Evolutionary conservation across 805 yeast species (phyloP).

Genomic region (Hanseniaspora meyeri): DNA sequence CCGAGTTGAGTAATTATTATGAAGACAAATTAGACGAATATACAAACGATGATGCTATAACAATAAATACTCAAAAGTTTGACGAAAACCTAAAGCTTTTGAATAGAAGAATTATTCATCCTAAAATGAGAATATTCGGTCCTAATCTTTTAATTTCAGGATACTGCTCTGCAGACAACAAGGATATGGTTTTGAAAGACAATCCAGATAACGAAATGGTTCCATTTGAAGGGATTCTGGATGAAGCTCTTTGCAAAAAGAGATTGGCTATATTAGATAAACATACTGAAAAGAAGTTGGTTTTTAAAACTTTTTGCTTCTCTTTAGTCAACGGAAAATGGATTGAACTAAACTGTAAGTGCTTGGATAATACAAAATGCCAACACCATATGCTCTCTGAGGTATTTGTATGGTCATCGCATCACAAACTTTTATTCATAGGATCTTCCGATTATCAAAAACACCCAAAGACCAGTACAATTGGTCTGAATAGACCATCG

Average conservation of each 20-base stretch:
- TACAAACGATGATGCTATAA: conserved; percentile 21
- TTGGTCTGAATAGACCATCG: conserved; percentile 2
- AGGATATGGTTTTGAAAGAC: conserved; percentile 21
- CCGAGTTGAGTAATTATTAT: conserved; percentile 22
- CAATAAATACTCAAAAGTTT: conserved; percentile 19
- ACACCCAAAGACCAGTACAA: background rate
- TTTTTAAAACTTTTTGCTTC: conserved; percentile 25
- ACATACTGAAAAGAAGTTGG: conserved; percentile 7
- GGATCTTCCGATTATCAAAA: conserved; percentile 33
- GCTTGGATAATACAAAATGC: conserved; percentile 37
- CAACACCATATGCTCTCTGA: conserved; percentile 53
- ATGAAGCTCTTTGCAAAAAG: background rate
- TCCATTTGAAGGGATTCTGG: background rate
- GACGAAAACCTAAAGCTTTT: conserved; percentile 18
- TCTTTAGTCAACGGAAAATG: conserved; percentile 35
- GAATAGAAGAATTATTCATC: conserved; percentile 37
- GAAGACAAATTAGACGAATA: conserved; percentile 15
- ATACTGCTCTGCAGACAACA: conserved; percentile 34
- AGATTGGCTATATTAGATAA: background rate
- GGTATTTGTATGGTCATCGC: conserved; percentile 65
- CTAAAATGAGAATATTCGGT: conserved; percentile 55
- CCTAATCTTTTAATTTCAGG: conserved; percentile 54
- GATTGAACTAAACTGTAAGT: conserved; percentile 46
- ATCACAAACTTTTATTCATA: conserved; percentile 53
- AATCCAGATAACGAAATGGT: conserved; percentile 41